Conservation (phyloP, 768 basidiomycete genomes). For the Termitomyces sp. region DNA sequence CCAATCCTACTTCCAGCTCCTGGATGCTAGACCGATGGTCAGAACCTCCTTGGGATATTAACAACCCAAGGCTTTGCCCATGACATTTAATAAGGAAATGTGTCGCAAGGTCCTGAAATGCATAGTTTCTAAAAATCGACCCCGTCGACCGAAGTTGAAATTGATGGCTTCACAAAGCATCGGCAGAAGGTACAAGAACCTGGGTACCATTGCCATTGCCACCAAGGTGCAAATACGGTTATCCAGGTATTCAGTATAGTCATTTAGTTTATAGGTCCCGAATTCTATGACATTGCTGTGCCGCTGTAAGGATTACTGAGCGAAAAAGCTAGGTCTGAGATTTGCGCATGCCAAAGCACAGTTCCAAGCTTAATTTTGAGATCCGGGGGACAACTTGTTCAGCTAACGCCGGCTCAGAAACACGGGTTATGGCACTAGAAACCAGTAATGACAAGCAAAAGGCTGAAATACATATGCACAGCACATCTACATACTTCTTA, state of each 20-base stretch:
- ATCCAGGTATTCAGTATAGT: too few species aligned
- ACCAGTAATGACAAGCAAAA: neutral
- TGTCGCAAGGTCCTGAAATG: too few species aligned
- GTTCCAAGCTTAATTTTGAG: neutral
- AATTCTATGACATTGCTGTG: too few species aligned
- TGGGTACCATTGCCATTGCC: neutral
- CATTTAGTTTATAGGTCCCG: too few species aligned
- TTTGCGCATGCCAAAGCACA: conserved; percentile 1
- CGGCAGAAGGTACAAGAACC: neutral
- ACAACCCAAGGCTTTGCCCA: neutral
- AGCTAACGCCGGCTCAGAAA: neutral
- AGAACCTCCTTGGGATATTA: neutral
- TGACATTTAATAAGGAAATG: neutral
- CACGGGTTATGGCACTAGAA: neutral
- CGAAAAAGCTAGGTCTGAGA: too few species aligned
- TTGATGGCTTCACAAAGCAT: neutral
- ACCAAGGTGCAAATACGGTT: neutral
- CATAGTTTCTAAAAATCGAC: conserved; percentile 1
- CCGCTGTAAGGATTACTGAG: too few species aligned
- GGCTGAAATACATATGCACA: neutral
- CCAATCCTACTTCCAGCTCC: neutral
- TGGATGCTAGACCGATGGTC: neutral
- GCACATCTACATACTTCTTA: neutral
- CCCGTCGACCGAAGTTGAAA: neutral
- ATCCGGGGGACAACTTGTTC: neutral